Conservation (phyloP, 768 basidiomycete genomes). For the Ephemerocybe angulata region DNA sequence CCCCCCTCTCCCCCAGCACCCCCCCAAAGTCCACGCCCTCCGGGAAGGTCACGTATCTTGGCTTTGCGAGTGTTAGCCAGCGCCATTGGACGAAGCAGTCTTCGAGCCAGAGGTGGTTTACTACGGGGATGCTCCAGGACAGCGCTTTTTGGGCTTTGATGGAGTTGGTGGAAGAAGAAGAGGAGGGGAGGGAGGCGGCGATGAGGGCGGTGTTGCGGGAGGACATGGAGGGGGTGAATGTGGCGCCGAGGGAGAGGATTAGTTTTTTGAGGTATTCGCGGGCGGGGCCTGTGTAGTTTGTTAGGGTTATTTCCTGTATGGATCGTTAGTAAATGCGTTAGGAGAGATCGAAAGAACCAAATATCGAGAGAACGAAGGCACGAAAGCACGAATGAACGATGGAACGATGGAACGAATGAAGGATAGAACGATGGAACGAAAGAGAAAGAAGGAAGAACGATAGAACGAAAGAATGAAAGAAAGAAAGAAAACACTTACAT, state of each 20-base stretch:
- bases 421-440: too few relatives aligned
- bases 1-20: constrained; percentile 15
- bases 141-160: constrained; percentile 45
- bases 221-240: constrained; percentile 80
- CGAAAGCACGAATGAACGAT: neutral
- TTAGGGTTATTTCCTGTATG: constrained; percentile 73
- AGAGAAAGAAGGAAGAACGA: too few relatives aligned
- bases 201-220: constrained; percentile 75
- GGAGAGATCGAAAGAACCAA: neutral
- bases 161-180: neutral
- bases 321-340: too few relatives aligned
- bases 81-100: constrained; percentile 85
- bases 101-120: constrained; percentile 91
- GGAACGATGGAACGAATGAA: neutral
- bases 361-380: neutral
- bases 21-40: constrained; percentile 58
- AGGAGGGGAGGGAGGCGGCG: constrained; percentile 67
- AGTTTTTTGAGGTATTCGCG: constrained; percentile 87
- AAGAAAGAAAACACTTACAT: constrained; percentile 43
- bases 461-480: too few relatives aligned
- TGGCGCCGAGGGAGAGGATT: constrained; percentile 71
- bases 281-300: constrained; percentile 84
- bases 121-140: constrained; percentile 79
- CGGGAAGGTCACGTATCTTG: constrained; percentile 70
- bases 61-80: constrained; percentile 55